These are phyloP conservation scores for Tylopilus vinaceipallidus DNA, from an alignment of 768 basidiomycete genomes.

Conservation along the genomic window DNA sequence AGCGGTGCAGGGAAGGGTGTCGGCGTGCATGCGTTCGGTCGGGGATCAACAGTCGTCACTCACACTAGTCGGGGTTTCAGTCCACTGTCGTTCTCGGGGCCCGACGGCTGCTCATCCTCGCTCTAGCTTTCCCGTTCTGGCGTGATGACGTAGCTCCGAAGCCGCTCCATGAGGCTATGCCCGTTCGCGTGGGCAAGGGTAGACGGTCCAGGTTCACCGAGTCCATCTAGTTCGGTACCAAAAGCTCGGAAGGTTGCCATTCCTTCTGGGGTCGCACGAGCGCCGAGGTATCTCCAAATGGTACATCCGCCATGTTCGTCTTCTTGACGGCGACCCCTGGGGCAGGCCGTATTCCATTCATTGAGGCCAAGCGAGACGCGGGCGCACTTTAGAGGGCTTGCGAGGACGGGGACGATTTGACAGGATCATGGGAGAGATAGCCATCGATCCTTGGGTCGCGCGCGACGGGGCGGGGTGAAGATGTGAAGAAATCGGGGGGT, in stretches of 20 bases:
- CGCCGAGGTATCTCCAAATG: conserved; percentile 67
- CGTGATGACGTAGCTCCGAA: conserved; percentile 17
- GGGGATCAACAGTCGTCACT: conserved; percentile 12
- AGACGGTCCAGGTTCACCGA: conserved; percentile 35
- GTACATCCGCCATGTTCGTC: conserved; percentile 37
- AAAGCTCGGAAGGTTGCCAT: conserved; percentile 68
- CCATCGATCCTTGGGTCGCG: conserved; percentile 47
- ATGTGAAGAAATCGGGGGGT: conserved; percentile 44
- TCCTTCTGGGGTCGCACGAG: conserved; percentile 69
- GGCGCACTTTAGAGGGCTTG: conserved; percentile 7
- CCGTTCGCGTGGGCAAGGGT: conserved; percentile 35
- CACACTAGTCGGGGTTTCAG: conserved; percentile 56
- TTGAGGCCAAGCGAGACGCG: conserved; percentile 7
- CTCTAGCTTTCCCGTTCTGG: conserved; percentile 37
- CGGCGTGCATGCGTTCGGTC: neutral
- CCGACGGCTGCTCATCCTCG: conserved; percentile 29
- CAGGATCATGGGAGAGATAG: conserved; percentile 27
- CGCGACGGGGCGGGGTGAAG: conserved; percentile 28
- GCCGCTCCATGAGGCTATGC: conserved; percentile 18
- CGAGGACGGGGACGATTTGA: conserved; percentile 24
- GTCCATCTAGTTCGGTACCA: conserved; percentile 48
- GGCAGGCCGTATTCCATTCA: conserved; percentile 19
- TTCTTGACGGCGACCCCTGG: conserved; percentile 12
- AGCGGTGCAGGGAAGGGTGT: neutral
- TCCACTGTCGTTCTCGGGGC: conserved; percentile 38